Evolutionary conservation across 495 filamentous ascomycete species (phyloP), one percentile per base, ranked within the genome.

Genomic region (Tuber umbilicatum): DNA sequence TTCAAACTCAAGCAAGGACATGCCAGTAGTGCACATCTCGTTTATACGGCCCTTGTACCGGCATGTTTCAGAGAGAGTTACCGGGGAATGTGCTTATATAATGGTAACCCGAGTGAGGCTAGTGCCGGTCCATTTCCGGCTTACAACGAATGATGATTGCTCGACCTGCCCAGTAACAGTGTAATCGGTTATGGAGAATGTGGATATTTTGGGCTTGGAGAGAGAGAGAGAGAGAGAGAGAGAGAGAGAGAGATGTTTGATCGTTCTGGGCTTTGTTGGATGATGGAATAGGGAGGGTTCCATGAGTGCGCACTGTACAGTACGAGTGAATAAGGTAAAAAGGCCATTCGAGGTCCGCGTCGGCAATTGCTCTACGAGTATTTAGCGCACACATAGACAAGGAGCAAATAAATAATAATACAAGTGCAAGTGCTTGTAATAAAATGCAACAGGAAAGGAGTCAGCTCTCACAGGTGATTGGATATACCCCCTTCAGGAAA

Each of bases 381-480:
- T 31, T 60, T 60, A n/a, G 14, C 50, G 3, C 50, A 31, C 50
- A 60, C n/a, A 60, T 60, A 31, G 31, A 31, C 31, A 60, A 60
- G 50, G 69, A 68, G 37, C 2, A 35, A 72, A 72, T 40, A 70
- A 55, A 73, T 70, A 31, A 47, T 70, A 42, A 69, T 40, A 7
- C 74, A 77, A 42, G 67, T 27, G 27, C 70, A 60, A 60, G 50
- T 60, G 2, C n/a, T 31, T 31, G 50, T 27, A 31, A 60, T 60
- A 4, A 31, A 60, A 31, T 31, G 10, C n/a, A 60, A 60, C 31
- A 2, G 50, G n/a, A 60, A 60, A 31, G 50, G 50, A 60, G 50
- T n/a, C 2, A 60, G 50, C 50, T 31, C n/a, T 60, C 50, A 60
- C 50, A 27, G n/a, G 50, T 27, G n/a, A 16, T 31, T 5, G n/a